These are phyloP conservation scores for Lentinula guzmanii DNA, from an alignment of 768 basidiomycete genomes.

Conservation along the genomic window DNA sequence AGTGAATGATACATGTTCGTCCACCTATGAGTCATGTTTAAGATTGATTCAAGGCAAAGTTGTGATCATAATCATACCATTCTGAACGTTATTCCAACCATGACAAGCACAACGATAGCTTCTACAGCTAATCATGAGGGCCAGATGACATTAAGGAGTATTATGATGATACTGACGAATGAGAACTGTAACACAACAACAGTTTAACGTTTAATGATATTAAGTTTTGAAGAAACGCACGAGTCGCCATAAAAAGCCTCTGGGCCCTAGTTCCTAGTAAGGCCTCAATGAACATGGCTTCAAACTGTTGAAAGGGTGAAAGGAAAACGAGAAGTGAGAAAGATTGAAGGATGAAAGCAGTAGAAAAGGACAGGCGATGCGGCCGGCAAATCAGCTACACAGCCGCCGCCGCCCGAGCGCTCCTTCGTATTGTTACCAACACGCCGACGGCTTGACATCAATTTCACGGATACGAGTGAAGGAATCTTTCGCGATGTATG, in stretches of 20 bases:
- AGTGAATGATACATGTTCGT: slow-evolving; percentile 37
- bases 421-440: neutral
- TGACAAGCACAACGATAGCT: slow-evolving; percentile 65
- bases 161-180: slow-evolving; percentile 46
- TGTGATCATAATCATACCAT: slow-evolving; percentile 33
- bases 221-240: slow-evolving; percentile 31
- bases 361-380: neutral
- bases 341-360: neutral
- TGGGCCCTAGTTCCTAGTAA: slow-evolving; percentile 72
- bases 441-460: too few relatives aligned
- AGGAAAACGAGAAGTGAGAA: slow-evolving; percentile 7
- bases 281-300: slow-evolving; percentile 62
- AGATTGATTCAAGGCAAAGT: neutral
- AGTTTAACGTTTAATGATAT: neutral
- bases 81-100: slow-evolving; percentile 69
- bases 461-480: too few relatives aligned
- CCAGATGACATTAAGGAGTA: neutral
- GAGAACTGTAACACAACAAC: slow-evolving; percentile 31
- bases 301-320: neutral
- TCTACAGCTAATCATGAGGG: slow-evolving; percentile 34
- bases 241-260: slow-evolving; percentile 62
- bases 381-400: neutral
- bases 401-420: neutral
- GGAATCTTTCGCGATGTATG: neutral
- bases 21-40: slow-evolving; percentile 34